Base-by-base conservation (phyloP, 192 early-diverging fungal species). In the Linnemannia exigua region DNA sequence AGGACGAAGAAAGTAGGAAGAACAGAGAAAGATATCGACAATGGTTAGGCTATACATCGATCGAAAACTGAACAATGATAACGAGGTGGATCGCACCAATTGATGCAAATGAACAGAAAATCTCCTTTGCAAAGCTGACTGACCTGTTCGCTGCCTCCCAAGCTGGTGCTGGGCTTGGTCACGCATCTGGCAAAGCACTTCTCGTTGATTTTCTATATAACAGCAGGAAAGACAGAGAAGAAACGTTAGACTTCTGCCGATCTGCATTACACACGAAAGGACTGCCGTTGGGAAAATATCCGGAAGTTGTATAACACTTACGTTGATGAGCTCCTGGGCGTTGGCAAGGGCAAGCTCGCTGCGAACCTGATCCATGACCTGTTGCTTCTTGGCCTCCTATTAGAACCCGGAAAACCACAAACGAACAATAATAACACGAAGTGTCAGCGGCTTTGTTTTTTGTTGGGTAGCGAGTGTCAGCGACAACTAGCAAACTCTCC, bases 171-270 rank as follows among this genome's bases (percentile, higher is more conserved):
- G 47, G 96, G 96, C 79, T 91, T 94, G 20, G 91, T 78, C 19
- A 97, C 90, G 84, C 96, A 96, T 90, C 94, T 92, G 69, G 92
- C 89, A 84, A 93, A 97, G 90, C 96, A 97, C 84, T 96, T 94
- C 76, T 93, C 92, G 88, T 95, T 96, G 81, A 97, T 95, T 93
- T 95, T 95, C 92, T 94, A 72, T 74, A 74, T 38, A 31, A 58
- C 33, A 61, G 28, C 31, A 31, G 9, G 7, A 50, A 68, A 33
- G 4, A 52, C 76, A 35, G 35, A 22, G 19, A 8, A 44, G 1
- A 69, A 36, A 7, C 19, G 28, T 63, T 63, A 63, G 61, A 20
- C 35, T 36, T 6, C 8, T 19, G 15, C 37, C 36, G 75, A 41
- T 35, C 38, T 14, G 82, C 38, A 17, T 50, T 15, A 11, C 11